Conservation (phyloP, 108 stramenopile genomes). For the Conticribra guillardii region DNA sequence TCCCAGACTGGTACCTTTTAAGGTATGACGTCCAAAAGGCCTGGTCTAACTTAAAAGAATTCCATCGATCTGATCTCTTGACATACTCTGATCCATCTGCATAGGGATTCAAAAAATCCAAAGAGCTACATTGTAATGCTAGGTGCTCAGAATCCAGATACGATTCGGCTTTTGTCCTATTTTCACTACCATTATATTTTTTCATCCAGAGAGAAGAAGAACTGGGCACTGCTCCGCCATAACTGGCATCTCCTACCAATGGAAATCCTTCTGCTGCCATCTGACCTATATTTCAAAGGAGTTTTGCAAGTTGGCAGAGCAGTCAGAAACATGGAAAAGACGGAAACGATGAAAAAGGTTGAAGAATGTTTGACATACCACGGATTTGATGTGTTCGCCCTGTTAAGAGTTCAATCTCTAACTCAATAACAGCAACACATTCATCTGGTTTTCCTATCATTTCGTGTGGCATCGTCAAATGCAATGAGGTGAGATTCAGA, state of each 20-base stretch:
- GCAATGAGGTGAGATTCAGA: no score
- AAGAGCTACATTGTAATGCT: slow-evolving; percentile 74
- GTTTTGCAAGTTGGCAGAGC: no score
- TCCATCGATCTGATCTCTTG: slow-evolving; percentile 57
- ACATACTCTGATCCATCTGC: background rate
- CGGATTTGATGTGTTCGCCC: slow-evolving; percentile 92
- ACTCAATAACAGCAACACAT: slow-evolving; percentile 69
- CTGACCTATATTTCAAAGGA: no score
- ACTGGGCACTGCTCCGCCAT: slow-evolving; percentile 71
- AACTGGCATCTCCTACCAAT: slow-evolving; percentile 81
- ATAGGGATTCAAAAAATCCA: slow-evolving; percentile 51
- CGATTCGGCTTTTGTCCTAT: slow-evolving; percentile 3
- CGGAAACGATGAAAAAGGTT: no score
- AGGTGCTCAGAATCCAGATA: slow-evolving; percentile 54
- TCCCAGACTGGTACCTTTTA: slow-evolving; percentile 32
- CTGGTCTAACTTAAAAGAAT: slow-evolving; percentile 47
- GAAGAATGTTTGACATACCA: no score
- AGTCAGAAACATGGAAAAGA: no score
- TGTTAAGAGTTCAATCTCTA: slow-evolving; percentile 75
- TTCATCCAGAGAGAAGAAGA: background rate
- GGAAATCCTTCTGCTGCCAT: slow-evolving; percentile 74
- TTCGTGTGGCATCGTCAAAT: background rate
- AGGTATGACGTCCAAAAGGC: slow-evolving; percentile 78
- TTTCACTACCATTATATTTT: background rate
- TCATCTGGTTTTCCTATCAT: slow-evolving; percentile 45